A percentile compares a stretch with the other conserved stretches of the same genome.
These are phyloP conservation scores for Ophiostoma sp. DNA, from an alignment of 2,329 filamentous ascomycete genomes.

Conservation along the genomic window DNA sequence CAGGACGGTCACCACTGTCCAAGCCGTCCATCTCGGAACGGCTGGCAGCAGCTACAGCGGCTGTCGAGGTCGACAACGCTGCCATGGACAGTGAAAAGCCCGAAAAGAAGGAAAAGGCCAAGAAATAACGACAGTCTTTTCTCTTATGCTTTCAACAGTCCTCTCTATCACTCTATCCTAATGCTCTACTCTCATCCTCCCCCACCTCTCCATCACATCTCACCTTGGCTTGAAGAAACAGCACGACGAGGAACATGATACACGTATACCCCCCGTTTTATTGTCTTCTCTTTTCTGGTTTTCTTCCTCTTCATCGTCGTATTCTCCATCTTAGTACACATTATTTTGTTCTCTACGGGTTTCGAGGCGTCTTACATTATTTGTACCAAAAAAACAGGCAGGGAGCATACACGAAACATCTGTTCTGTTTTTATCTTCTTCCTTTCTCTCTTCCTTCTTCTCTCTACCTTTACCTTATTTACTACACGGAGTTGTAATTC, in stretches of 20 bases:
- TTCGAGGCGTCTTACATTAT: not conserved
- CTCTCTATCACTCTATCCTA: not conserved
- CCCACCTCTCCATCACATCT: not conserved
- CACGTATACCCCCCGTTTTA: constrained; percentile 21
- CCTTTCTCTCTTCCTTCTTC: not conserved
- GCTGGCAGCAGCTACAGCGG: not conserved
- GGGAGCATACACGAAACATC: not conserved
- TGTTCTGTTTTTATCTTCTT: not conserved
- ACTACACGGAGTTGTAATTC: not conserved
- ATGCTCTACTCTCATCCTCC: not conserved
- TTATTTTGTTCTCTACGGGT: not conserved
- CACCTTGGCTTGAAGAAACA: not conserved
- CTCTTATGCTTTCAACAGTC: not conserved
- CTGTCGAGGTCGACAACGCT: not conserved
- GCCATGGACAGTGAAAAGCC: not conserved
- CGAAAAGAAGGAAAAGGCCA: not conserved
- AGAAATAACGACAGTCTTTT: not conserved
- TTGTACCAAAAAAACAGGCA: not conserved
- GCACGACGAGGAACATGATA: constrained; percentile 17
- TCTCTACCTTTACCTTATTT: not conserved
- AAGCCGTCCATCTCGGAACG: constrained; percentile 8
- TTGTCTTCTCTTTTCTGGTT: not conserved
- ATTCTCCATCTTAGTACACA: not conserved
- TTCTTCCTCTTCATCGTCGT: not conserved
- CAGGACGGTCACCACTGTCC: not conserved